phyloP scores from a whole-genome alignment of 768 basidiomycete species.

The Gautieria morchelliformis region DNA sequence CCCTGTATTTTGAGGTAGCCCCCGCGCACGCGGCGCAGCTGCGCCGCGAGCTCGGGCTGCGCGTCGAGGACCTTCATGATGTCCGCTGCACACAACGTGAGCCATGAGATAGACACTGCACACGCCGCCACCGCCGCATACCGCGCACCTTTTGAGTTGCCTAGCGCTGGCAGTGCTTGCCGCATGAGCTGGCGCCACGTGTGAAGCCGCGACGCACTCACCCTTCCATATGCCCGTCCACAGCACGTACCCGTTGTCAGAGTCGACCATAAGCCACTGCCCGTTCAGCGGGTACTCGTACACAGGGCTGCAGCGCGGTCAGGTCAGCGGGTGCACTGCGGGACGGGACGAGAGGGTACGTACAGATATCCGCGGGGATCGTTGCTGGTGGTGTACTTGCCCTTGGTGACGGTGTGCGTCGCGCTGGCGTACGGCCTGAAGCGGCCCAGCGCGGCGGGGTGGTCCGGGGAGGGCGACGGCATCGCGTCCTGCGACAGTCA shows the following conservation, averaged over 20 bases:
- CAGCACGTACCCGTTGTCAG: slow-evolving; percentile 83
- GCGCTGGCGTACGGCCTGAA: slow-evolving; percentile 66
- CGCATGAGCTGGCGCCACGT: too few species aligned
- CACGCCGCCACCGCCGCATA: too few species aligned
- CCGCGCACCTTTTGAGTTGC: slow-evolving; percentile 79
- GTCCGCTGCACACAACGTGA: slow-evolving; percentile 48
- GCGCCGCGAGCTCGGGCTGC: slow-evolving; percentile 75
- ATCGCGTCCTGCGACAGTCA: neutral
- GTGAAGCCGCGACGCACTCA: slow-evolving; percentile 20
- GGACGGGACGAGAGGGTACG: too few species aligned
- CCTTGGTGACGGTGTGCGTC: slow-evolving; percentile 74
- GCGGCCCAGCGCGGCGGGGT: slow-evolving; percentile 3
- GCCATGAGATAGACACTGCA: neutral
- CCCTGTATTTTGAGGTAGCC: slow-evolving; percentile 90
- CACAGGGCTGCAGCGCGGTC: slow-evolving; percentile 45
- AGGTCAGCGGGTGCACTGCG: slow-evolving; percentile 5
- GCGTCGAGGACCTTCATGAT: slow-evolving; percentile 91
- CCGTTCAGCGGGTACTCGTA: slow-evolving; percentile 85
- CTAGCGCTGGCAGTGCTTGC: too few species aligned
- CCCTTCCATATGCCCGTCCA: slow-evolving; percentile 97
- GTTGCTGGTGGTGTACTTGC: slow-evolving; percentile 83
- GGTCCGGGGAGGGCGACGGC: neutral
- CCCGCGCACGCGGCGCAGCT: slow-evolving; percentile 76
- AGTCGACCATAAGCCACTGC: slow-evolving; percentile 95
- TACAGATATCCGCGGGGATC: slow-evolving; percentile 86